A percentile compares a stretch with the other conserved stretches of the same genome.
Conservation (phyloP, 768 basidiomycete genomes). For the Russula abietina region DNA sequence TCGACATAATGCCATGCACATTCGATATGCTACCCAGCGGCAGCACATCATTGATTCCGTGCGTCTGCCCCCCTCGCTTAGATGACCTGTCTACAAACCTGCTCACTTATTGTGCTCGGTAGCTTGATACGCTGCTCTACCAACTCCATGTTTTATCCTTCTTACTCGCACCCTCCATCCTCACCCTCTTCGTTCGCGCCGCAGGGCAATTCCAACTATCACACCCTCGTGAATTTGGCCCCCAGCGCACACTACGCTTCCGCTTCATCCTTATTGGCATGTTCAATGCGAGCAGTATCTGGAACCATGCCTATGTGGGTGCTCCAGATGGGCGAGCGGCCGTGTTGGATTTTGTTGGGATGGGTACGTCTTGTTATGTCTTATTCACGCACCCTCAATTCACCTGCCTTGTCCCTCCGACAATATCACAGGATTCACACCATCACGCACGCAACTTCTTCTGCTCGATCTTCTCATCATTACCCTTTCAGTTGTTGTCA, state of each 20-base stretch:
- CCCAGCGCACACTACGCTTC: constrained; percentile 59
- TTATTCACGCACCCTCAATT: neutral
- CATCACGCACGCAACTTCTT: constrained; percentile 63
- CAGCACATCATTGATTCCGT: constrained; percentile 67
- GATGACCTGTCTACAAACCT: constrained; percentile 18
- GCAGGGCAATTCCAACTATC: constrained; percentile 59
- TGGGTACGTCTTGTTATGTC: constrained; percentile 44
- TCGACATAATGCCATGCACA: constrained; percentile 40
- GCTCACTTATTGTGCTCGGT: constrained; percentile 10
- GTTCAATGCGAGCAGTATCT: constrained; percentile 55
- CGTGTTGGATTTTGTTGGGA: constrained; percentile 73
- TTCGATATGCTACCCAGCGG: constrained; percentile 50
- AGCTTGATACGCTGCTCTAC: constrained; percentile 69
- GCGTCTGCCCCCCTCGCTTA: constrained; percentile 27
- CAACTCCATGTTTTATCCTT: constrained; percentile 72
- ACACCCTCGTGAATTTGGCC: constrained; percentile 61
- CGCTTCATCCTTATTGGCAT: constrained; percentile 55
- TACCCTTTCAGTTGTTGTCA: constrained; percentile 57
- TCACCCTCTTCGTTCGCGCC: constrained; percentile 48
- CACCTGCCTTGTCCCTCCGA: neutral
- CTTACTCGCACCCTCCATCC: constrained; percentile 65
- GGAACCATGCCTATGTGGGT: constrained; percentile 51
- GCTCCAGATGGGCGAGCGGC: constrained; percentile 53
- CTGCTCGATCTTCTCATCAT: constrained; percentile 64
- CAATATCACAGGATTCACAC: constrained; percentile 34